Base-by-base conservation (phyloP, 225 moss, liverwort and hornwort genomes). In the Physcomitrellopsis africana region DNA sequence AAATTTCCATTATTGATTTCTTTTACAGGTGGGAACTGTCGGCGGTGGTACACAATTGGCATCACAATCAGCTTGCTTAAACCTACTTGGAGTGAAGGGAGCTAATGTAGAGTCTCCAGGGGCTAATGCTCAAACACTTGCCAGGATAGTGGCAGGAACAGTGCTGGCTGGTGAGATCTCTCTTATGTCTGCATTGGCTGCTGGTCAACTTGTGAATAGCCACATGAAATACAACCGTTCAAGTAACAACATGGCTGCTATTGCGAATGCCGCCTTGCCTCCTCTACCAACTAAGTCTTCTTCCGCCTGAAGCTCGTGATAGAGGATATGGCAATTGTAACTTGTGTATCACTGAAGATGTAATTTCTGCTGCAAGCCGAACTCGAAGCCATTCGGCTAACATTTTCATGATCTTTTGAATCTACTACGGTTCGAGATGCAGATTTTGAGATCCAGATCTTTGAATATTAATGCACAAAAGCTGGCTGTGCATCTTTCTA, bases 211-310 rank as follows among this genome's bases (percentile, higher is more conserved):
- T 64, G 89, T 89, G 60, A 81, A 42, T 7, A 89, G 89, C 69
- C 89, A 89, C 64, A 76, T 89, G 87, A 89, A 87, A 58, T 89
- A 87, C 66, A 89, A 87, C 48, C 89, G 89, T 5, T 89, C 89
- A 17, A 89, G 11, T 24, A 81, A 78, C 22, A 89, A 89, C 67
- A 83, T 89, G 2, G 83, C 83, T 29, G 78, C 76, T 37, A 78
- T 66, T 51, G 81, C 70, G 17, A 82, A 78, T 59, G 85, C 81
- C 19, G 61, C 80, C 20, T 73, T 85, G 69, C 88, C 88, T 73
- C 82, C 88, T 15, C 72, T 83, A 22, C 72, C 76, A 68, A 15
- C 76, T 9, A 85, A 76, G 61, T 53, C 68, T 19, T 67, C 60
- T 0, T 68, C 78, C 18, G 67, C 75, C 20, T 76, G 37, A 27